Base-by-base conservation (phyloP, 129 eudicot species). In the Heracleum sosnowskyi region DNA sequence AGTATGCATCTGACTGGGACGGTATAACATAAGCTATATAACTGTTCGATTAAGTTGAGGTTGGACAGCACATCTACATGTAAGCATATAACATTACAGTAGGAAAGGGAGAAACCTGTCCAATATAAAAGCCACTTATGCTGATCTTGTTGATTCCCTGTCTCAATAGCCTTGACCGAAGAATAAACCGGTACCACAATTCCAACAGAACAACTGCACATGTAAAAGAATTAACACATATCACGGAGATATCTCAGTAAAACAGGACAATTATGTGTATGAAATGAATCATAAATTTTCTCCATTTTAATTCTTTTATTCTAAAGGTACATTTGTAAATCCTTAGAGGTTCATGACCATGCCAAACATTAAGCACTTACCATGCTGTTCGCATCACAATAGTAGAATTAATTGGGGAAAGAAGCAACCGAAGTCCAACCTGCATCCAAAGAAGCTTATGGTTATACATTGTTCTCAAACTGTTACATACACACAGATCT, bases 351-450 rank as follows among this genome's bases (percentile, higher is more conserved):
- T 1, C 18, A 8, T 40, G 51, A 41, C 8, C 16, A 40, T 37
- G 24, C 44, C 15, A 2, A 49, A 75, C 46, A 51, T 47, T 18
- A 18, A 76, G 24, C 12, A 49, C 53, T 37, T n/a, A 36, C 79
- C 79, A 76, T 13, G 79, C 71, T n/a, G 79, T 53, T 76, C 71
- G 79, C 71, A 36, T 76, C 68, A 76, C 70, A 36, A 55, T 57
- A 28, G 62, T 76, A 8, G 71, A 76, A 76, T 36, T 76, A 55
- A 53, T 49, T 35, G 79, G 79, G 36, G 46, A 76, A 37, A 76
- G 79, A 36, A 76, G 69, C 69, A 76, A 76, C 35, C 70, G 79
- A 71, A 76, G n/a, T 64, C 79, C 79, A 36, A 76, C 79, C 79
- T 76, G 71, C 71, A 53, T 31, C 70, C 40, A 15, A 76, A 51